Conservation (phyloP, 331 rosid species). For the Malus hybrid region DNA sequence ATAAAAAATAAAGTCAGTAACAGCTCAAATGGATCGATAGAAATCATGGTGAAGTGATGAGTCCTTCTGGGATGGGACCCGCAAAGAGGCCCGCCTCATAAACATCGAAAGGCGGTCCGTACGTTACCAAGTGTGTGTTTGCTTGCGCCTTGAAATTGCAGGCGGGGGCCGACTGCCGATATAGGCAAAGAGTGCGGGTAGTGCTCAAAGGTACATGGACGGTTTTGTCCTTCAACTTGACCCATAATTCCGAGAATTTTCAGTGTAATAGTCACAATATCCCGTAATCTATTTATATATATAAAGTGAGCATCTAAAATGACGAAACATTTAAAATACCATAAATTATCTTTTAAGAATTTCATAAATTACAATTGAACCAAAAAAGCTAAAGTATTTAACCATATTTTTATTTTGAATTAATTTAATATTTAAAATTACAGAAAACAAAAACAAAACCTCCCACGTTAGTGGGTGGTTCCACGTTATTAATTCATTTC, state of each 20-base stretch:
- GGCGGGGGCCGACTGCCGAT: not conserved
- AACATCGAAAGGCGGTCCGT: not conserved
- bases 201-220: not conserved
- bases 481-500: too few species aligned
- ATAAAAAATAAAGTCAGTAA: not conserved
- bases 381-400: too few species aligned
- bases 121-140: not conserved
- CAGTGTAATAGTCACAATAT: too few species aligned
- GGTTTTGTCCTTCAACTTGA: not conserved
- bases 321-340: too few species aligned
- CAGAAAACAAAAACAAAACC: too few species aligned
- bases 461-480: too few species aligned
- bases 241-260: not conserved
- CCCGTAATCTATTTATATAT: too few species aligned
- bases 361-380: too few species aligned
- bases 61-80: not conserved
- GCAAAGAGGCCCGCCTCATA: not conserved
- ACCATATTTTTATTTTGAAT: too few species aligned
- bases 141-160: not conserved
- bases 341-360: too few species aligned
- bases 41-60: not conserved
- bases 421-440: too few species aligned
- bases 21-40: not conserved
- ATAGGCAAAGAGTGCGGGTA: not conserved
- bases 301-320: too few species aligned